Evolutionary conservation across 768 basidiomycete genomes (phyloP), one percentile per base, ranked within the genome.

Genomic region (Mycena maculata): DNA sequence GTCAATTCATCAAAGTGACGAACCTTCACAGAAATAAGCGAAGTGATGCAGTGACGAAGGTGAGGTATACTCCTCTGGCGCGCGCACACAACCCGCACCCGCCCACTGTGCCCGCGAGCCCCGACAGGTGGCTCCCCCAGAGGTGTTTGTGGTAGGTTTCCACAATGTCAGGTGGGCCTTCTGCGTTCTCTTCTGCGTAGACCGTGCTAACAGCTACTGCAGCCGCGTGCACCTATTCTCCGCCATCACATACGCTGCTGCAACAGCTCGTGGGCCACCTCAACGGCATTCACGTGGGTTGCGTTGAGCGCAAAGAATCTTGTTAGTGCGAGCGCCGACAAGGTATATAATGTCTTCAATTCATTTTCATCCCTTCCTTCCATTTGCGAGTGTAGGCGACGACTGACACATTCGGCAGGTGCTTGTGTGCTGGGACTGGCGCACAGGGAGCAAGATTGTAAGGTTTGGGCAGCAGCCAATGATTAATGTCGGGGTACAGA

Each of bases 381-480:
- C 23, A 5, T 53, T 18, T 36, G 18, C 25, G 8, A n/a, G n/a
- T n/a, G n/a, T n/a, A n/a, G n/a, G n/a, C n/a, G n/a, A n/a, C 3
- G 33, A 11, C 23, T 50, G 27, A 49, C 38, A 9, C 2, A 33
- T 1, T 12, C 16, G 44, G 18, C 44, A 75, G 83, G 95, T 78
- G 76, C 90, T 75, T 80, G 94, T 96, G 15, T 93, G 92, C 72
- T 96, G 93, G 93, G 92, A 95, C 77, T 94, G 93, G 93, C 87
- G 94, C 5, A 85, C 91, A 0, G 95, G 95, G 15, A 90, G 88
- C 13, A 97, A 96, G 82, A 91, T 95, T 52, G 92, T 95, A 38
- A 83, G 94, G 20, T 96, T 96, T 71, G 95, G 95, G 1, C 95
- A 97, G 76, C 94, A 96, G 80, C 96, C 94, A 11, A 96, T 94